Base-by-base conservation (phyloP, 495 filamentous ascomycete genomes). In the Pseudomonodictys pantanalensis region DNA sequence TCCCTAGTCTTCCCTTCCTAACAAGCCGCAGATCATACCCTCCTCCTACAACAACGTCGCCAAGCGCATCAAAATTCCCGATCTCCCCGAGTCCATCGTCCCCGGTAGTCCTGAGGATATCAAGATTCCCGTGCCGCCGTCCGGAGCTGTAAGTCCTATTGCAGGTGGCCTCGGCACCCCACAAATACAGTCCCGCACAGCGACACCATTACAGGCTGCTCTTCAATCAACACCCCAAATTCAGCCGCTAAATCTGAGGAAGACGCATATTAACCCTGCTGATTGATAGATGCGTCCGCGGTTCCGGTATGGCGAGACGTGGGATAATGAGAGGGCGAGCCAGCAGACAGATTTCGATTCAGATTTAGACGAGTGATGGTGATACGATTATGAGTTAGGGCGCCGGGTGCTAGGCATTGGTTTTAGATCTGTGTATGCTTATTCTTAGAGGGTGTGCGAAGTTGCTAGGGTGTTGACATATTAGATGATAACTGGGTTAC, bases 1-100 rank as follows among this genome's bases (percentile, higher is more conserved):
- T 52, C 2, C 42, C 30, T 58, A 26, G 33, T 3, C 24, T 17
- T 15, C 15, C 30, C 42, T 52, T 5, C 24, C 62, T 64, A 29
- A 70, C 58, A n/a, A 38, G 48, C 8, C 58, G 2, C 52, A 89
- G 86, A 96, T 99, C 54, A 96, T 99, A 52, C 95, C 95, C 1
- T 90, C 92, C 47, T 91, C 89, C 38, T 99, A 99, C 70, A 91
- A 96, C 72, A 99, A 99, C 71, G 87, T 90, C 70, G 88, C 91
- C 17, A 90, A 88, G 67, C 85, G 92, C 52, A 89, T 99, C 64
- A 83, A 85, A 62, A 91, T 92, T 56, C 83, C 84, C 24, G 79
- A 76, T 30, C 76, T 89, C 12, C 80, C 82, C 10, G 73, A 79
- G 30, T 78, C 78, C 35, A 81, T 86, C 15, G 79, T 89, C 41